Conservation (phyloP, 805 yeast genomes). For the Hanseniaspora lachancei region DNA sequence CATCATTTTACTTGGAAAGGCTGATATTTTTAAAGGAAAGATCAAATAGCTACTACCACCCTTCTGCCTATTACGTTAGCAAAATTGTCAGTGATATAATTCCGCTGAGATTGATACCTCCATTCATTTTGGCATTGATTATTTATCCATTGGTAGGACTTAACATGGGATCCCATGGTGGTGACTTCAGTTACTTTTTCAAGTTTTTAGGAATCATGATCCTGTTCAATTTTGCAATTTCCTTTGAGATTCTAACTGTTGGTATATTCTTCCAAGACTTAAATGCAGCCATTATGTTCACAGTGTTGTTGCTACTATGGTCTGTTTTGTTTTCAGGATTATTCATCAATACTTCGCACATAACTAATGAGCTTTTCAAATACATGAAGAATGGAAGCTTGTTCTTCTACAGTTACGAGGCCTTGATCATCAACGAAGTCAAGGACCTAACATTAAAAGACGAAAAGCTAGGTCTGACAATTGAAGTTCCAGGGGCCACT, state of each 20-base stretch:
- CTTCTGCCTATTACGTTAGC: constrained; percentile 70
- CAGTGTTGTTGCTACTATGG: constrained; percentile 70
- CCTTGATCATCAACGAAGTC: constrained; percentile 84
- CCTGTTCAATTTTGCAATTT: constrained; percentile 73
- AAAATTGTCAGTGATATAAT: constrained; percentile 81
- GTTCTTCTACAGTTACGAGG: constrained; percentile 93
- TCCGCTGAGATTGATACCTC: constrained; percentile 91
- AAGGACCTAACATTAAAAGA: constrained; percentile 72
- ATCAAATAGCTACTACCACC: constrained; percentile 85
- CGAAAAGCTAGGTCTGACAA: constrained; percentile 80
- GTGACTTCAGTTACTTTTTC: constrained; percentile 47
- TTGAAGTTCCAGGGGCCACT: constrained; percentile 96
- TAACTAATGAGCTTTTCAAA: constrained; percentile 41
- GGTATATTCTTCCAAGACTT: constrained; percentile 82
- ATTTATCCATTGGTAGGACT: constrained; percentile 85
- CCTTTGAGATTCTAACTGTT: constrained; percentile 71
- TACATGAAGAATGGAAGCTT: constrained; percentile 76
- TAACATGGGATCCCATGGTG: constrained; percentile 38
- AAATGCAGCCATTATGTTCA: constrained; percentile 81
- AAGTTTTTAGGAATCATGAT: constrained; percentile 58
- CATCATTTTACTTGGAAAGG: constrained; percentile 77
- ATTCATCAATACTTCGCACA: constrained; percentile 70
- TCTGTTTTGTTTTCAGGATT: constrained; percentile 87
- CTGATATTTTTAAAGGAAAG: constrained; percentile 84
- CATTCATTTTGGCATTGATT: constrained; percentile 62